These are phyloP conservation scores for Diaporthe capsici DNA, from an alignment of 2,329 filamentous ascomycete genomes.

Conservation along the genomic window DNA sequence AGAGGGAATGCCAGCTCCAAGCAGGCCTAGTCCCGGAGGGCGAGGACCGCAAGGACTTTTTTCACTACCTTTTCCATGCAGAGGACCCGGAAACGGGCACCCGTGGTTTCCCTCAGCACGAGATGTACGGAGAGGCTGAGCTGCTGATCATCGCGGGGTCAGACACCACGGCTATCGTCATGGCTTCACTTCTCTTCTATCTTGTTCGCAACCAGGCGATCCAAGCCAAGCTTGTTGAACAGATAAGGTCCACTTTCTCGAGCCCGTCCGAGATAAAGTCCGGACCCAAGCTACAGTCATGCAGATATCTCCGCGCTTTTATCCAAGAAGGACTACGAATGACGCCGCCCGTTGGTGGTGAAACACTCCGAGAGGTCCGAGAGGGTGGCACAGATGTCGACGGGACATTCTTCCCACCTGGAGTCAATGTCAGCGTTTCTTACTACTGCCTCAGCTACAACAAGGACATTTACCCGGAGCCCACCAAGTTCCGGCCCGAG, in stretches of 20 bases:
- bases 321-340: constrained; percentile 47
- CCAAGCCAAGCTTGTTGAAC: constrained; percentile 27
- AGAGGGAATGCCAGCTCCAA: background rate
- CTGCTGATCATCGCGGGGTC: constrained; percentile 37
- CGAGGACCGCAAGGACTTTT: constrained; percentile 46
- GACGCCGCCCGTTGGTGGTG: constrained; percentile 41
- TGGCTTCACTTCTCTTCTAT: constrained; percentile 32
- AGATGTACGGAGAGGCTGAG: constrained; percentile 47
- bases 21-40: background rate
- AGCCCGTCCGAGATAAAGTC: background rate
- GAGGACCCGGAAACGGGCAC: constrained; percentile 46
- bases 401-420: constrained; percentile 20
- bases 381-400: constrained; percentile 18
- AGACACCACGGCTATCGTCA: constrained; percentile 38
- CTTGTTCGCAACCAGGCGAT: constrained; percentile 18
- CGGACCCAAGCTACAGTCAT: constrained; percentile 20
- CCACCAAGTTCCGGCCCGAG: constrained; percentile 26
- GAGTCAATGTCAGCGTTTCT: constrained; percentile 9
- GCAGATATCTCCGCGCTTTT: constrained; percentile 47
- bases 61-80: constrained; percentile 45
- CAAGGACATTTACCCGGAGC: constrained; percentile 30
- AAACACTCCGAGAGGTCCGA: constrained; percentile 6
- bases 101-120: constrained; percentile 43
- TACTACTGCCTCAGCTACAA: constrained; percentile 32
- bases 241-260: constrained; percentile 11